phyloP scores from a whole-genome alignment of 2,329 filamentous ascomycete species.

The Colletotrichum ledebouriae region DNA sequence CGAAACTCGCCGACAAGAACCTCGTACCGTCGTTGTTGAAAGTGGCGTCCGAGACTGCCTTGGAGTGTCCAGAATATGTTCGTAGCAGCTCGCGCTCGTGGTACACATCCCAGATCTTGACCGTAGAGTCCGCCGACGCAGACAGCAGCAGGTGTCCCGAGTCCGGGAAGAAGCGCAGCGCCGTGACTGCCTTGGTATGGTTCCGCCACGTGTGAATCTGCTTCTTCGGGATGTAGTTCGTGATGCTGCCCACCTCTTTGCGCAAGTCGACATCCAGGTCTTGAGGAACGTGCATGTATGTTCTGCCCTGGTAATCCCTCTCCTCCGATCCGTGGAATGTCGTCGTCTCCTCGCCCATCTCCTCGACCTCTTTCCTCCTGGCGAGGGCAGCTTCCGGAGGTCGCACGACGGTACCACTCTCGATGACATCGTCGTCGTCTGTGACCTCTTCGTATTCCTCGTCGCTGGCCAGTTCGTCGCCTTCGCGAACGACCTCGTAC shows the following conservation, averaged over 20 bases:
- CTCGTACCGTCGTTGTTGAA: slow-evolving; percentile 87
- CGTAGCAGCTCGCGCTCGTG: slow-evolving; percentile 89
- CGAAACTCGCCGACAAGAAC: slow-evolving; percentile 93
- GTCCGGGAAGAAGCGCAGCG: slow-evolving; percentile 87
- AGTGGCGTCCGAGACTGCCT: slow-evolving; percentile 88
- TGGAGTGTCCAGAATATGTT: slow-evolving; percentile 91
- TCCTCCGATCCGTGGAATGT: slow-evolving; percentile 87
- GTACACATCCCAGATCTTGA: slow-evolving; percentile 96
- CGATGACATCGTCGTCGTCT: slow-evolving; percentile 80
- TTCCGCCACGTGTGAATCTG: slow-evolving; percentile 90
- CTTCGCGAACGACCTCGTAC: slow-evolving; percentile 80
- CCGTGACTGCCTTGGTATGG: slow-evolving; percentile 87
- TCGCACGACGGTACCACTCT: slow-evolving; percentile 72
- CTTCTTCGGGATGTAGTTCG: slow-evolving; percentile 97
- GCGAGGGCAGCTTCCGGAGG: slow-evolving; percentile 68
- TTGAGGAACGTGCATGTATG: slow-evolving; percentile 97
- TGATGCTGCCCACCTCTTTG: slow-evolving; percentile 83
- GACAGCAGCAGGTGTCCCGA: slow-evolving; percentile 92
- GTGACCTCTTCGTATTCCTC: slow-evolving; percentile 84
- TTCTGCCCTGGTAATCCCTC: slow-evolving; percentile 94
- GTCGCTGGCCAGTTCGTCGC: slow-evolving; percentile 81
- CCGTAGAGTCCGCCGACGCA: slow-evolving; percentile 88
- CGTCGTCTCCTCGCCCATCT: slow-evolving; percentile 80
- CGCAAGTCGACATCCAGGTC: slow-evolving; percentile 88
- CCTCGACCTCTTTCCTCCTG: slow-evolving; percentile 70